A percentile compares a stretch with the other conserved stretches of the same genome.
These are phyloP conservation scores for Ilyonectria robusta DNA, from an alignment of 2,329 filamentous ascomycete species.

Conservation along the genomic window DNA sequence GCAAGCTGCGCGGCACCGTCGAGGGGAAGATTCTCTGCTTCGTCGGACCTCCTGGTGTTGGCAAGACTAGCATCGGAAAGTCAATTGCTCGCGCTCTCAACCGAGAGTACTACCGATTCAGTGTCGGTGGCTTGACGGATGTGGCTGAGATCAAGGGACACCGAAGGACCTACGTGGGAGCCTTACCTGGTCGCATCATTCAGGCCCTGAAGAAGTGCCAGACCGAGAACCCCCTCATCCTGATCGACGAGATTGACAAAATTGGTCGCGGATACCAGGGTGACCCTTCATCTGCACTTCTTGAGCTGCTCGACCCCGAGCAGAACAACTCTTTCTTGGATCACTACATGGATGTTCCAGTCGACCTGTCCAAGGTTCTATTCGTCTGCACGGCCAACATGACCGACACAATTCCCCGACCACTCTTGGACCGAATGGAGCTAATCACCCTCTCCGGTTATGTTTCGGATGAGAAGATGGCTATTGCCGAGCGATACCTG, in stretches of 20 bases:
- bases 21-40: conserved; percentile 99
- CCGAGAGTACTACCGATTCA: conserved; percentile 98
- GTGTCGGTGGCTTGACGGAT: conserved; percentile 95
- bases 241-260: conserved; percentile 99
- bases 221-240: conserved; percentile 95
- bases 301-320: conserved; percentile 95
- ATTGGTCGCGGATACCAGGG: conserved; percentile 97
- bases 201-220: conserved; percentile 99
- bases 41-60: conserved; percentile 96
- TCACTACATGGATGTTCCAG: conserved; percentile 98
- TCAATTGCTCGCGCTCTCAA: conserved; percentile 96
- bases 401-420: conserved; percentile 96
- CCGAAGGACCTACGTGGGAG: conserved; percentile 94
- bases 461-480: conserved; percentile 98
- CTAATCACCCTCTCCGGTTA: conserved; percentile 97
- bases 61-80: conserved; percentile 99
- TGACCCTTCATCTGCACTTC: conserved; percentile 92
- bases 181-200: conserved; percentile 94
- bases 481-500: conserved; percentile 94
- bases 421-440: conserved; percentile 96
- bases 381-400: conserved; percentile 99
- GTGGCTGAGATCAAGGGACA: conserved; percentile 99
- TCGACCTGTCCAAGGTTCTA: conserved; percentile 96
- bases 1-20: conserved; percentile 95
- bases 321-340: conserved; percentile 98